Evolutionary conservation across 345 rosid species (phyloP).

Genomic region (Citrus cavaleriei): DNA sequence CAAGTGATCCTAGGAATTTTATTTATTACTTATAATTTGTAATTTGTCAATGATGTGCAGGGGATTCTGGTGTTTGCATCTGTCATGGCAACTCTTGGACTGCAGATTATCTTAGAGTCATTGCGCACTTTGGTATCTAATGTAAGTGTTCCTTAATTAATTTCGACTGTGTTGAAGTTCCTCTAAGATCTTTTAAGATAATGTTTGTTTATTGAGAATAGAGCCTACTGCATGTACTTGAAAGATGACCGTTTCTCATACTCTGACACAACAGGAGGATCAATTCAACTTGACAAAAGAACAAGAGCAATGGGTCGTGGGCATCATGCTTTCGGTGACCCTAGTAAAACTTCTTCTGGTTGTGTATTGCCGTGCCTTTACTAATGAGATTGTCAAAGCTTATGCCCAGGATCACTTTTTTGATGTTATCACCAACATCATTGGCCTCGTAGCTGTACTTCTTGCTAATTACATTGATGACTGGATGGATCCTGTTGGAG

Average conservation of each 20-base stretch:
- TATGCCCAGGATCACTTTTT: constrained; percentile 99
- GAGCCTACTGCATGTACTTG: not conserved
- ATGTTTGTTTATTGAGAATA: not conserved
- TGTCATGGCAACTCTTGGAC: constrained; percentile 98
- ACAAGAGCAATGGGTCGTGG: constrained; percentile 90
- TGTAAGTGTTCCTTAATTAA: constrained; percentile 43
- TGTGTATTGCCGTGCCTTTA: constrained; percentile 77
- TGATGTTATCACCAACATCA: constrained; percentile 86
- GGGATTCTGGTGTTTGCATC: constrained; percentile 99
- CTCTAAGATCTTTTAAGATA: not conserved
- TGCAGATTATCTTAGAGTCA: constrained; percentile 96
- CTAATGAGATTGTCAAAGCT: constrained; percentile 89
- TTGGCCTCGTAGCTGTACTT: constrained; percentile 90
- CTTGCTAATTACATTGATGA: constrained; percentile 76
- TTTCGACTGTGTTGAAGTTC: not conserved
- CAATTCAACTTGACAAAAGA: constrained; percentile 59
- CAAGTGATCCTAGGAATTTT: constrained; percentile 4
- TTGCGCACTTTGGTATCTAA: constrained; percentile 60
- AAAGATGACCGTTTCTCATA: constrained; percentile 10
- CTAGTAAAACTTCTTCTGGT: constrained; percentile 67
- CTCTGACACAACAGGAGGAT: constrained; percentile 45
- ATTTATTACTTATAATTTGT: not conserved
- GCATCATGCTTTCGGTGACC: constrained; percentile 94
- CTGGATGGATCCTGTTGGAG: constrained; percentile 98
- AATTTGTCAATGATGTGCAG: constrained; percentile 36